Evolutionary conservation across 2,329 filamentous ascomycete genomes (phyloP).

Genomic region (Xylariaceae sp.): DNA sequence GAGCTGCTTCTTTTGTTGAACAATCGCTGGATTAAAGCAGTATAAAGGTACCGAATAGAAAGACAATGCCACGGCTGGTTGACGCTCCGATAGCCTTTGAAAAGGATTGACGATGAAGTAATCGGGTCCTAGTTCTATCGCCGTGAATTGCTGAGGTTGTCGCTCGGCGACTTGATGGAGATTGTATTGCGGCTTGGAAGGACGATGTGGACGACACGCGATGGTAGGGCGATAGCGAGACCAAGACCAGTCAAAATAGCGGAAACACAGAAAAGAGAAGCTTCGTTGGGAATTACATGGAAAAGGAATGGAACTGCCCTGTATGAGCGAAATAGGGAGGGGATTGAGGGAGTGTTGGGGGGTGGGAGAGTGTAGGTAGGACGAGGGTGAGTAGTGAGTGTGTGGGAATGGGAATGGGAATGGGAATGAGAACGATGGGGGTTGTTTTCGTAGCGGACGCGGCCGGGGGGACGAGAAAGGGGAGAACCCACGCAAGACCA

Average conservation of each 20-base stretch:
- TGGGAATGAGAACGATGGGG: constrained; percentile 16
- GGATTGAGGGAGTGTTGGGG: constrained; percentile 17
- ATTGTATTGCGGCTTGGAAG: not conserved
- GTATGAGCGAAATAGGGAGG: constrained; percentile 19
- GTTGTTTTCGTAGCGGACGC: constrained; percentile 12
- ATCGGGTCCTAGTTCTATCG: not conserved
- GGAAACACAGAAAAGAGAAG: constrained; percentile 14
- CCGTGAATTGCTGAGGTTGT: constrained; percentile 1
- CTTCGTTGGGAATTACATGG: constrained; percentile 8
- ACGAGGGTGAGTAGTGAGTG: constrained; percentile 16
- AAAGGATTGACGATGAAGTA: not conserved
- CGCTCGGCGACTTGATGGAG: constrained; percentile 7
- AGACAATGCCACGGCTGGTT: not conserved
- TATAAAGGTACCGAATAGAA: not conserved
- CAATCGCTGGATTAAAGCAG: not conserved
- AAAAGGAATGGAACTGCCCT: constrained; percentile 19
- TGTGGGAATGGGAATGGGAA: constrained; percentile 7
- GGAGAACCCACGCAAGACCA: constrained; percentile 4
- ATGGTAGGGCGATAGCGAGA: constrained; percentile 3
- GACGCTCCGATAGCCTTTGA: not conserved
- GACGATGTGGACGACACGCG: not conserved
- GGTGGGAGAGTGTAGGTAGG: constrained; percentile 7
- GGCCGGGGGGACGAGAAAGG: constrained; percentile 15
- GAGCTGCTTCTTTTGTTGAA: not conserved
- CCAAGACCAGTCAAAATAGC: constrained; percentile 5